Base-by-base conservation (phyloP, 805 yeast species). In the Debaryomyces hansenii region DNA sequence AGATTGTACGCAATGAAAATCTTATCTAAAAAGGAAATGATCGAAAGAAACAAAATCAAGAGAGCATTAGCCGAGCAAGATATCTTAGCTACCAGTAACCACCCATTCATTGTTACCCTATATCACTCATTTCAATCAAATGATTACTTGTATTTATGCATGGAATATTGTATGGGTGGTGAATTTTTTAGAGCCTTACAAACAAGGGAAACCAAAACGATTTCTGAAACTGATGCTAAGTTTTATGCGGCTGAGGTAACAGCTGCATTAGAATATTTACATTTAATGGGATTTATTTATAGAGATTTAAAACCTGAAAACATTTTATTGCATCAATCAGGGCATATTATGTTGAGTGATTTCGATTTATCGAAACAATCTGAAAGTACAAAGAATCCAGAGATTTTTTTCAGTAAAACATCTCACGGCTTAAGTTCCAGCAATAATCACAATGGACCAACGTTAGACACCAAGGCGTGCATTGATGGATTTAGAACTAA, bases 111-210 rank as follows among this genome's bases (percentile, higher is more conserved):
- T 55, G 98, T 94, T 27, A 90, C 99, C 0, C 73, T 94, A 20
- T 92, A 94, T 60, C 99, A 94, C 66, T 90, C 97, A 0, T 94
- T 94, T 71, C 99, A 94, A 68, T 86, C 96, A 4, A 94, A 89
- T 49, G 97, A 91, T 57, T 83, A 87, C 60, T 68, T 94, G 9
- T 94, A 90, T 57, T 78, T 94, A 35, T 94, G 99, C 67, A 92
- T 95, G 96, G 99, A 94, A 64, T 94, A 92, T 60, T 94, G 99
- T 62, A 90, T 94, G 90, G 99, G 99, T 27, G 99, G 99, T 39
- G 99, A 95, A 68, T 94, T 94, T 59, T 94, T 94, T 74, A 74
- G 98, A 49, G 99, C 98, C 0, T 69, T 94, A 44, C 99, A 94
- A 67, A 90, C 97, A 0, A 77, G 97, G 50, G 85, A 83, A 50